Evolutionary conservation across 805 yeast species (phyloP).

Genomic region (Priceomyces medius): DNA sequence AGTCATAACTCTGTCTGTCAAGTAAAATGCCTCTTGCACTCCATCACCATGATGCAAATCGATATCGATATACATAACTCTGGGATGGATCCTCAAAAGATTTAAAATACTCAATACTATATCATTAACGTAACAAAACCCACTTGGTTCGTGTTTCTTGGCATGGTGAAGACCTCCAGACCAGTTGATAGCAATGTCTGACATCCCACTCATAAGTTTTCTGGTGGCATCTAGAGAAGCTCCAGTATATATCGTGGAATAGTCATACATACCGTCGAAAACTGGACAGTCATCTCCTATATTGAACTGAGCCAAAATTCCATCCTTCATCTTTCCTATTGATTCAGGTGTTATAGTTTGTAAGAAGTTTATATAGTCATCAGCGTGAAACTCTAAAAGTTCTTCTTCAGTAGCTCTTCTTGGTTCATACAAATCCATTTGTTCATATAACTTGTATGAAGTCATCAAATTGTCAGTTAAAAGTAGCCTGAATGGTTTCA

Average conservation of each 20-base stretch:
- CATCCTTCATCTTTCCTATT: slow-evolving; percentile 54
- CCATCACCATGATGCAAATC: slow-evolving; percentile 98
- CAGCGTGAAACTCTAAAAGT: slow-evolving; percentile 77
- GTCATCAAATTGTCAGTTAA: slow-evolving; percentile 89
- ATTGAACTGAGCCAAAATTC: slow-evolving; percentile 66
- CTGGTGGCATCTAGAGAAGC: slow-evolving; percentile 93
- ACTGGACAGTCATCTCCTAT: slow-evolving; percentile 95
- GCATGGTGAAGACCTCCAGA: slow-evolving; percentile 98
- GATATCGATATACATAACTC: slow-evolving; percentile 90
- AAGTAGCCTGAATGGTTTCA: slow-evolving; percentile 95
- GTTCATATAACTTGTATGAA: slow-evolving; percentile 79
- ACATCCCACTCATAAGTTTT: slow-evolving; percentile 77
- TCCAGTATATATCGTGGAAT: slow-evolving; percentile 85
- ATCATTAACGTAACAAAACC: slow-evolving; percentile 94
- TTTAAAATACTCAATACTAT: slow-evolving; percentile 87
- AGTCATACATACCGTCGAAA: slow-evolving; percentile 92
- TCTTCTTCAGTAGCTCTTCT: slow-evolving; percentile 80
- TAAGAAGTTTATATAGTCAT: slow-evolving; percentile 79
- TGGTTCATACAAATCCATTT: slow-evolving; percentile 87
- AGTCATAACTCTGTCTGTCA: slow-evolving; percentile 95
- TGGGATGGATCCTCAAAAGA: slow-evolving; percentile 81
- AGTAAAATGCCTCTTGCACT: slow-evolving; percentile 94
- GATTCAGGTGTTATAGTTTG: slow-evolving; percentile 76
- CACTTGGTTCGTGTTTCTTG: slow-evolving; percentile 89
- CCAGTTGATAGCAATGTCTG: slow-evolving; percentile 94